phyloP scores from a whole-genome alignment of 129 eudicot species.

The Daucus carota region DH1_v3.0 NC_030381.2:46421001-46421500 shows the following conservation, averaged over 20 bases:
- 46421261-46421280: too few species aligned
- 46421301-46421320: not conserved
- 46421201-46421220: not conserved
- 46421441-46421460: not conserved
- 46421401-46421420: not conserved
- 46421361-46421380: too few species aligned
- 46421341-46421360: not conserved
- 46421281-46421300: not conserved
- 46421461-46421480: not conserved
- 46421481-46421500: not conserved
- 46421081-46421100: not conserved
- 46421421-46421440: not conserved
- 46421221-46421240: not conserved
- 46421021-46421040: not conserved
- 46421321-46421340: not conserved
- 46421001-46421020: too few species aligned
- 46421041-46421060: not conserved
- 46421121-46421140: not conserved
- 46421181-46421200: not conserved
- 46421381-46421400: not conserved
- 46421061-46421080: not conserved
- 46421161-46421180: not conserved
- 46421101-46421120: not conserved
- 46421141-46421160: not conserved
- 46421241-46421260: too few species aligned